Conservation (phyloP, 1,139 yeast species). For the Yamadazyma sp. region DNA sequence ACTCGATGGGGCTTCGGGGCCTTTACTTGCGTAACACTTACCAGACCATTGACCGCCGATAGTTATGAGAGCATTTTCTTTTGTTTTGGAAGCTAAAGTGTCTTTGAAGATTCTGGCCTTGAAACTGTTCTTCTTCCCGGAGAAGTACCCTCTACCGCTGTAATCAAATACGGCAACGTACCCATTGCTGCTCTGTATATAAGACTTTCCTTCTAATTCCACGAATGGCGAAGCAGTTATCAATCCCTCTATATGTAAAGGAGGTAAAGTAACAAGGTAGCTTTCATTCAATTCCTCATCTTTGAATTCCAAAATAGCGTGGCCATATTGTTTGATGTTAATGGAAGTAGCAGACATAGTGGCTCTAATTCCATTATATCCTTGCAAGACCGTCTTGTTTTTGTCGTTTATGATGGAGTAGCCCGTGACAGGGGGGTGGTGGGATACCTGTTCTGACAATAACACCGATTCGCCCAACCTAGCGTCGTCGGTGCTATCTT, state of each 20-base stretch:
- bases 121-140: slow-evolving; percentile 93
- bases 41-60: slow-evolving; percentile 94
- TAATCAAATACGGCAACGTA: slow-evolving; percentile 73
- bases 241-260: slow-evolving; percentile 93
- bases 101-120: slow-evolving; percentile 76
- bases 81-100: slow-evolving; percentile 44
- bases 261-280: slow-evolving; percentile 85
- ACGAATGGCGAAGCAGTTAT: slow-evolving; percentile 87
- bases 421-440: slow-evolving; percentile 95
- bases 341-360: slow-evolving; percentile 74
- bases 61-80: slow-evolving; percentile 71
- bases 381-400: slow-evolving; percentile 69
- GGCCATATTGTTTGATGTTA: slow-evolving; percentile 89
- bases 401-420: slow-evolving; percentile 74
- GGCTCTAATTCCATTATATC: slow-evolving; percentile 87
- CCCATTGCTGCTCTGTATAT: slow-evolving; percentile 80
- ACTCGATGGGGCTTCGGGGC: slow-evolving; percentile 34
- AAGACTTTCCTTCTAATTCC: slow-evolving; percentile 82
- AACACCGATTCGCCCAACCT: slow-evolving; percentile 68
- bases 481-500: slow-evolving; percentile 41
- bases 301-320: slow-evolving; percentile 68
- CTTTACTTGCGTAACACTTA: slow-evolving; percentile 52
- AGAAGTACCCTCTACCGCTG: slow-evolving; percentile 90
- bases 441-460: slow-evolving; percentile 88
- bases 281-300: slow-evolving; percentile 57